These are phyloP conservation scores for Hippophae gyantsensis DNA, from an alignment of 306 rosid genomes.

Conservation along the genomic window DNA sequence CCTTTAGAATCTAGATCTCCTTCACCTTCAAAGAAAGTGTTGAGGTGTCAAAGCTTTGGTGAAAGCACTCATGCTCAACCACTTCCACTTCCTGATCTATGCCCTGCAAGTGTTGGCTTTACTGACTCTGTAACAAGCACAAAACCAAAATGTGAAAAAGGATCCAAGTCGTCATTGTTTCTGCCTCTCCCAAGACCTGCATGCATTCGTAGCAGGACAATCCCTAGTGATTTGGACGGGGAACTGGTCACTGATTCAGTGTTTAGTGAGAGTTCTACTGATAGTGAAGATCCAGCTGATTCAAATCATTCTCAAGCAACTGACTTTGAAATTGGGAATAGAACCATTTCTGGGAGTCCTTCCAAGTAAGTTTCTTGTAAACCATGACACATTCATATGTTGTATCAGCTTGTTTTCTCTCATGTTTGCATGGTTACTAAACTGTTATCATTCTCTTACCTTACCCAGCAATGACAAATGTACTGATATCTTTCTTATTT, in stretches of 20 bases:
- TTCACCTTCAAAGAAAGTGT: constrained; percentile 80
- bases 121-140: constrained; percentile 73
- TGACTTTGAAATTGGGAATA: constrained; percentile 61
- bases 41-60: constrained; percentile 88
- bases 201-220: constrained; percentile 51
- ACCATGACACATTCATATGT: constrained; percentile 12
- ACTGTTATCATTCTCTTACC: constrained; percentile 3
- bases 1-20: constrained; percentile 75
- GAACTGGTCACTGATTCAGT: constrained; percentile 54
- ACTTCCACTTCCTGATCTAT: constrained; percentile 82
- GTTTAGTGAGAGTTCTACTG: constrained; percentile 66
- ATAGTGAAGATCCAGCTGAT: constrained; percentile 70
- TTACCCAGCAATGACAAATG: constrained; percentile 24
- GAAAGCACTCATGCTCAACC: constrained; percentile 86
- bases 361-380: constrained; percentile 49
- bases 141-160: constrained; percentile 49
- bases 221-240: constrained; percentile 68
- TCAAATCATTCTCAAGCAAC: constrained; percentile 56
- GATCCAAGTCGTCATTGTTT: constrained; percentile 50
- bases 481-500: not conserved
- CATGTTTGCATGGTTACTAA: constrained; percentile 12
- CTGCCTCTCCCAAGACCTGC: constrained; percentile 71
- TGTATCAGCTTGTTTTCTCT: constrained; percentile 17
- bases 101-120: constrained; percentile 57
- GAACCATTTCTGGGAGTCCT: constrained; percentile 63